A percentile compares a stretch with the other conserved stretches of the same genome.
Conservation (phyloP, 2,329 filamentous ascomycete species). For the Exserohilum rostratum region DNA sequence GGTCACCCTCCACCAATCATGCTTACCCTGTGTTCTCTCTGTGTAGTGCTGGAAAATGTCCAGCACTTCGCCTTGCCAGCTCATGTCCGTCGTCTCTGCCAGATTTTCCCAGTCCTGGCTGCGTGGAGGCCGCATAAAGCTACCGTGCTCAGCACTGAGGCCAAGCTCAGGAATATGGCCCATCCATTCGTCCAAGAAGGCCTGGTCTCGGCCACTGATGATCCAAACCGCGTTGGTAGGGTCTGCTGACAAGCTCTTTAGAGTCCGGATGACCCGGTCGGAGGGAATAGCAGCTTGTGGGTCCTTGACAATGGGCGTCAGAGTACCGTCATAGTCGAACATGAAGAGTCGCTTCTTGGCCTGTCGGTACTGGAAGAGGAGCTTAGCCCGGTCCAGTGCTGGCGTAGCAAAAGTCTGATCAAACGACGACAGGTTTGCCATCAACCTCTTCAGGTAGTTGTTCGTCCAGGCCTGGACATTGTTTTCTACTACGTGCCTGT, state of each 20-base stretch:
- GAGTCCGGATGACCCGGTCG: slow-evolving; percentile 76
- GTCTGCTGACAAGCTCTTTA: slow-evolving; percentile 80
- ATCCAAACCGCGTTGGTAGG: slow-evolving; percentile 94
- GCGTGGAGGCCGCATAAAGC: slow-evolving; percentile 85
- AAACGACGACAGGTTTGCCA: slow-evolving; percentile 79
- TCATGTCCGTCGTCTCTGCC: slow-evolving; percentile 85
- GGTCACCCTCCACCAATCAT: too few relatives aligned
- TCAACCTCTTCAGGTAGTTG: slow-evolving; percentile 76
- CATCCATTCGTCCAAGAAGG: slow-evolving; percentile 87
- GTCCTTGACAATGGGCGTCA: slow-evolving; percentile 92
- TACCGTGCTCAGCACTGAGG: slow-evolving; percentile 96
- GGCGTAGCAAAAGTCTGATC: slow-evolving; percentile 79
- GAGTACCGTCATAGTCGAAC: slow-evolving; percentile 98
- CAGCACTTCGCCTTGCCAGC: slow-evolving; percentile 86
- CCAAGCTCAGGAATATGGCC: slow-evolving; percentile 89
- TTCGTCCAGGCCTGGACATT: slow-evolving; percentile 87
- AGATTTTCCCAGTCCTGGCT: slow-evolving; percentile 84
- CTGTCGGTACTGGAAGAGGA: slow-evolving; percentile 75
- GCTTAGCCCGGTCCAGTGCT: slow-evolving; percentile 73
- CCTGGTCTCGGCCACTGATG: slow-evolving; percentile 91
- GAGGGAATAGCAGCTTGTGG: slow-evolving; percentile 89
- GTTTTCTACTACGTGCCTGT: slow-evolving; percentile 82
- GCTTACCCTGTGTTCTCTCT: slow-evolving; percentile 78
- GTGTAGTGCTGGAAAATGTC: slow-evolving; percentile 87
- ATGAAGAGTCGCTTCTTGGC: slow-evolving; percentile 87